These are phyloP conservation scores for Iodosphaeria phyllophila DNA, from an alignment of 2,329 filamentous ascomycete species.

Conservation along the genomic window DNA sequence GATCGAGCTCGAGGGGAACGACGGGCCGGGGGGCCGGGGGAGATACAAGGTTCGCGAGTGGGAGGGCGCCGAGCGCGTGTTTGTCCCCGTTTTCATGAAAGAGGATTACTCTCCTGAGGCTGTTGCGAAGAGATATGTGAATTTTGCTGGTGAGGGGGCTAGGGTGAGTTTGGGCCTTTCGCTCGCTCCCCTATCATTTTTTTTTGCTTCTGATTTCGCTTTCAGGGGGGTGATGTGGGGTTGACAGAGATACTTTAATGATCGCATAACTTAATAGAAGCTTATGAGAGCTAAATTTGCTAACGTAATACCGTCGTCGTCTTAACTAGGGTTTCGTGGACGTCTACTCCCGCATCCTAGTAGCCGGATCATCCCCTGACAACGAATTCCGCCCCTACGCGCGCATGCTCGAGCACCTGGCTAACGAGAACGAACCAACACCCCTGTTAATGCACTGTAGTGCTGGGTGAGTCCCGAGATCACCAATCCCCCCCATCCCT, in stretches of 20 bases:
- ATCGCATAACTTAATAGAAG: no score
- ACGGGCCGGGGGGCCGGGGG: slow-evolving; percentile 12
- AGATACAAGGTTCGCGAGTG: slow-evolving; percentile 23
- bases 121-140: slow-evolving; percentile 33
- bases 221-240: no score
- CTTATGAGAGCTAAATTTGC: no score
- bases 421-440: slow-evolving; percentile 4
- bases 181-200: no score
- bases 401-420: slow-evolving; percentile 5
- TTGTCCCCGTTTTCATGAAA: slow-evolving; percentile 41
- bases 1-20: slow-evolving; percentile 38
- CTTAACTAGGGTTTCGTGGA: slow-evolving; percentile 5
- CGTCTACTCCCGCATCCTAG: slow-evolving; percentile 6
- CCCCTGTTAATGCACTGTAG: slow-evolving; percentile 25
- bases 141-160: slow-evolving; percentile 28
- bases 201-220: no score
- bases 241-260: no score
- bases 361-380: slow-evolving; percentile 3
- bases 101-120: slow-evolving; percentile 35
- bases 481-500: no score
- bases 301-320: no score
- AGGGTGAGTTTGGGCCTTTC: slow-evolving; percentile 15
- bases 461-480: no score
- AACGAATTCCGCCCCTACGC: slow-evolving; percentile 5
- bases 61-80: slow-evolving; percentile 32